phyloP scores from a whole-genome alignment of 208 protist species.

The Eutreptiella sp. region DNA sequence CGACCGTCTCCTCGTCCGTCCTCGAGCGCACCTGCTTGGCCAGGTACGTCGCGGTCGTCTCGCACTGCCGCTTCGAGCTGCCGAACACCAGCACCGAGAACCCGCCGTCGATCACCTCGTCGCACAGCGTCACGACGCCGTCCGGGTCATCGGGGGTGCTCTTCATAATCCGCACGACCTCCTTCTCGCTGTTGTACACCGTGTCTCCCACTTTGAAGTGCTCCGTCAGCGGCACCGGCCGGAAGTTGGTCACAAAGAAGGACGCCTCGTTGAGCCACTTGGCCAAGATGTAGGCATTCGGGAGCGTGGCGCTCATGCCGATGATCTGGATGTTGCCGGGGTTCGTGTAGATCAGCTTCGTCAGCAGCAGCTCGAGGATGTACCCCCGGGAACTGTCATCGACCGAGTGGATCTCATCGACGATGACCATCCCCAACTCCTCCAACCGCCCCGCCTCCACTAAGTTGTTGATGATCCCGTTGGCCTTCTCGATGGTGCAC shows the following conservation, averaged over 20 bases:
- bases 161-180: background rate
- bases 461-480: conserved; percentile 36
- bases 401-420: conserved; percentile 67
- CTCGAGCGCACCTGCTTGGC: background rate
- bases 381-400: conserved; percentile 40
- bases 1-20: background rate
- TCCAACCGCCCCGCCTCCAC: conserved; percentile 27
- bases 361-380: conserved; percentile 51
- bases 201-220: background rate
- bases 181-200: background rate
- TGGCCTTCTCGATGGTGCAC: conserved; percentile 56
- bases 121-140: background rate
- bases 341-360: conserved; percentile 38
- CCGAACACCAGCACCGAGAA: conserved; percentile 35
- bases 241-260: conserved; percentile 34
- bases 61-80: conserved; percentile 27
- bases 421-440: conserved; percentile 46
- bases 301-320: conserved; percentile 49
- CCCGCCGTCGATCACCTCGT: conserved; percentile 11
- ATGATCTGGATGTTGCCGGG: conserved; percentile 39
- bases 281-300: conserved; percentile 37
- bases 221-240: conserved; percentile 33
- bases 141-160: background rate
- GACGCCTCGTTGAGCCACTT: conserved; percentile 36
- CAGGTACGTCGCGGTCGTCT: conserved; percentile 20